Evolutionary conservation across 1,139 yeast species (phyloP), one percentile per base, ranked within the genome.

Genomic region (Nakaseomyces kungkrabaensis): DNA sequence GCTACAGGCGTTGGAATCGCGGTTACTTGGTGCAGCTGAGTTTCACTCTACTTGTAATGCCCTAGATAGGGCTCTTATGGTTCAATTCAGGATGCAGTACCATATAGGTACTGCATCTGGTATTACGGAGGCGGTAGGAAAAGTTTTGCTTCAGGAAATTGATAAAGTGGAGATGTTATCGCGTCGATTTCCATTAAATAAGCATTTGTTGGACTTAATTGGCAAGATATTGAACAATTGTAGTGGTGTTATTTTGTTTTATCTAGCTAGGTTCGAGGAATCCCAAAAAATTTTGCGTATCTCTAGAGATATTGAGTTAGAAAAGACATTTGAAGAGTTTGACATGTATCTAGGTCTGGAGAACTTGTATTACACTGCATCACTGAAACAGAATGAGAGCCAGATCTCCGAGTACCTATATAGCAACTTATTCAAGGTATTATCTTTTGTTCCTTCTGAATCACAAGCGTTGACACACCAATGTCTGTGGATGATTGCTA

Each of bases 11-110:
- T 45, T 65, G 13, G 52, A 54, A 22, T 47, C 62, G 3, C 57
- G 66, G 26, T 41, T 63, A 33, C 32, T 62, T 1, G 68, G 68
- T 26, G 53, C 61, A 4, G 50, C 56, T 22, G 54, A 48, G 24
- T 61, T 61, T 43, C 48, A 55, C n/a, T 55, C 65, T 4, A 57
- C 58, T 3, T 52, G 52, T 27, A 44, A 43, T 10, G 33, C 54
- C 8, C 46, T 65, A 32, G 61, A 64, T 45, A 48, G 54, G 6
- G 56, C 59, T 1, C 46, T 65, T 46, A 50, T 58, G 13, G 48
- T 65, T 36, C 68, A 64, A 42, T 62, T 60, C 47, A 52, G 66
- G 38, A 46, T 59, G 2, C 62, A 62, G 40, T 61, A 54, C 46
- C 66, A 64, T 52, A 45, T 54, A 29, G 55, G 58, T 48, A 56